Base-by-base conservation (phyloP, 805 yeast genomes). In the Pichia exigua region DNA sequence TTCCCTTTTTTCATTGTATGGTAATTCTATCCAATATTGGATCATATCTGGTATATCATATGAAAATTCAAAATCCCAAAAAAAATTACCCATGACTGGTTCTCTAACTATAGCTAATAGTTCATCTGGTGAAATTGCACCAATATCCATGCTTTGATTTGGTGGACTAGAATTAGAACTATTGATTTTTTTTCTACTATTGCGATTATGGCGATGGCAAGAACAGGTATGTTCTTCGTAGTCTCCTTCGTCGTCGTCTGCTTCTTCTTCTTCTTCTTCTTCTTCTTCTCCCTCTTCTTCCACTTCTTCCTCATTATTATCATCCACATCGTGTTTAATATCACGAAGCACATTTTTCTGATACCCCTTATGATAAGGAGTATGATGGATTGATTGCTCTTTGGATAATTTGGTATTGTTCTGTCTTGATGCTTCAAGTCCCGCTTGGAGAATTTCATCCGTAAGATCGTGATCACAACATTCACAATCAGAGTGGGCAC, bases 1-100 rank as follows among this genome's bases (percentile, higher is more conserved):
- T 30, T 76, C 70, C 58, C 77, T 73, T 59, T 86, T 84, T 57
- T 79, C 82, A 4, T 75, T 76, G n/a, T 79, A 74, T 21, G 75
- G 72, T 39, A 89, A 70, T 8, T 79, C 72, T 46, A 78, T 74
- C 97, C 97, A 89, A 63, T 78, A 82, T 52, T 72, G 64, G 57
- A 74, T 73, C 50, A 82, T 69, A 43, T 76, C 70, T 52, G 73
- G 72, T 48, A 75, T 73, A 57, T 82, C 85, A 55, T 79, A 81
- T 5, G 71, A 62, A 26, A 76, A 63, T 72, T 68, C 56, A 72
- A 59, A 57, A 44, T 61, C 60, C 65, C 67, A 64, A 4, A 61
- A 52, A 40, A 55, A 60, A 42, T 59, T 57, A 15, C 63, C 67
- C 45, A 52, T 53, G 9, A 52, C 48, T 0, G 67, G 62, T 18